These are phyloP conservation scores for Solanum tarapatanum DNA, from an alignment of 257 asterid genomes.

Conservation along the genomic window DNA sequence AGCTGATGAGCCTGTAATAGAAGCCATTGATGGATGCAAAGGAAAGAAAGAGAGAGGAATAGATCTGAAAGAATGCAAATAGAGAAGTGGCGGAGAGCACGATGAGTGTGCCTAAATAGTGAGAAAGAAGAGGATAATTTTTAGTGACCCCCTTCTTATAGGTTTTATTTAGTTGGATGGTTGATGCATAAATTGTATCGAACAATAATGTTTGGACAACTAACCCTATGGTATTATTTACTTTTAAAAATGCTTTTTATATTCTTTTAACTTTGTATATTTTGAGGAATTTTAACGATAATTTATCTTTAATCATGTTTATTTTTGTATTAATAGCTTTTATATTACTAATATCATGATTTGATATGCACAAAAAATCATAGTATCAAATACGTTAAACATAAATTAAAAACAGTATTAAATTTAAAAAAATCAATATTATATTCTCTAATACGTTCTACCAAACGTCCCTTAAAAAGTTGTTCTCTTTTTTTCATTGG, in stretches of 20 bases:
- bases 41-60: not conserved
- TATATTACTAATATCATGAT: not conserved
- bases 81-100: slow-evolving; percentile 50
- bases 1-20: slow-evolving; percentile 41
- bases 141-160: not conserved
- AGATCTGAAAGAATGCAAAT: slow-evolving; percentile 16
- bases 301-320: no score
- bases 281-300: no score
- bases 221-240: not conserved
- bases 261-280: no score
- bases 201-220: not conserved
- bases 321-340: no score
- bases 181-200: not conserved
- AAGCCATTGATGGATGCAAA: slow-evolving; percentile 37
- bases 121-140: not conserved
- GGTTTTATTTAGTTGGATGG: not conserved
- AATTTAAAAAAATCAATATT: no score
- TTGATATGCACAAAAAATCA: not conserved
- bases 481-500: not conserved
- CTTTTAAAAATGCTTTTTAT: not conserved
- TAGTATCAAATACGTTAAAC: no score
- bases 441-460: not conserved
- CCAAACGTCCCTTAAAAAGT: not conserved
- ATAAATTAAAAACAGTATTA: not conserved
- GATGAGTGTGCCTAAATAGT: slow-evolving; percentile 24